Evolutionary conservation across 768 basidiomycete genomes (phyloP), one percentile per base, ranked within the genome.

Genomic region (Tephrocybe rancida): DNA sequence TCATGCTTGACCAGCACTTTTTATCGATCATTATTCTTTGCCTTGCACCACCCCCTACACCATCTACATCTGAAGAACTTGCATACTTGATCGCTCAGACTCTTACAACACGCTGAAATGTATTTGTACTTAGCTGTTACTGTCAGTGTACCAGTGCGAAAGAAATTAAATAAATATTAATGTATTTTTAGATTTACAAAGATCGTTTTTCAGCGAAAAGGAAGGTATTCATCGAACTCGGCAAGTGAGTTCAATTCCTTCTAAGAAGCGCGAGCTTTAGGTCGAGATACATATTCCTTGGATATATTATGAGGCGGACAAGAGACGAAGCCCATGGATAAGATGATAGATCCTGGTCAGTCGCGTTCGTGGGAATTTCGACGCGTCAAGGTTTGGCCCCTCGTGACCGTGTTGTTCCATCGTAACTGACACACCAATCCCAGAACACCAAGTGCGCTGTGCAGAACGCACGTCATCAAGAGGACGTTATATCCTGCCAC

Each of bases 1-100:
- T 54, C 27, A 54, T 47, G 47, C 30, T 46, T n/a, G 56, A 58
- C 21, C 48, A 58, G 18, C 44, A 51, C 18, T 50, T 50, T n/a
- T 30, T 54, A 19, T 48, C 52, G 10, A 47, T 50, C 24, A 47
- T 50, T 16, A 32, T 47, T 18, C 21, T 54, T 1, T 54, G 52
- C 39, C 52, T 57, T 25, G 6, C 52, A 18, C 44, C 49, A 6
- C 45, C 49, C 16, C 22, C 44, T n/a, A n/a, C 26, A n/a, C 39
- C 37, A 21, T 44, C 39, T 14, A 50, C 48, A 32, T 50, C 48
- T 21, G 25, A 43, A 5, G 48, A 58, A 41, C 19, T 58, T 11
- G 32, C 47, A n/a, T 38, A 21, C 13, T 35, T 48, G 19, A 46
- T 45, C 10, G 22, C 41, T 19, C 29, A 37, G 14, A 43, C 19